Conservation (phyloP, 73 alveolate species). For the Paramecium primaurelia region DNA sequence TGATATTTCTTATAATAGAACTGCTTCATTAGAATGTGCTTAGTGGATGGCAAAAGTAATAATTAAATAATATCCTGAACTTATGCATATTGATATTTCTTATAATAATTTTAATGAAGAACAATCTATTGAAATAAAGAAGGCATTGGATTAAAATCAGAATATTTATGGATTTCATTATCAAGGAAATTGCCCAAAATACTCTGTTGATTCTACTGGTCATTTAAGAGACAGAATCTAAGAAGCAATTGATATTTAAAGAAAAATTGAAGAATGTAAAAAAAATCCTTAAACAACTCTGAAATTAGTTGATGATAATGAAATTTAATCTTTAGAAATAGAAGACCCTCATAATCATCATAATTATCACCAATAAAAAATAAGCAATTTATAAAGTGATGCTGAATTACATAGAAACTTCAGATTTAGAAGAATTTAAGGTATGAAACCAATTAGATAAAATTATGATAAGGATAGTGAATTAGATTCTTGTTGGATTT, state of each 20-base stretch:
- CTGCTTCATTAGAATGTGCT: conserved; percentile 47
- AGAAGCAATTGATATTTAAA: not conserved
- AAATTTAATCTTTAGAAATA: not conserved
- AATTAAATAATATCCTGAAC: conserved; percentile 18
- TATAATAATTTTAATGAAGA: conserved; percentile 34
- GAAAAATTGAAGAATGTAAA: conserved; percentile 22
- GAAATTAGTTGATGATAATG: conserved; percentile 33
- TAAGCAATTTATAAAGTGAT: not conserved
- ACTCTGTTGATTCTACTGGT: conserved; percentile 43
- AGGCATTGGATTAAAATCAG: conserved; percentile 10
- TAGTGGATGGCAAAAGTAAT: conserved; percentile 45
- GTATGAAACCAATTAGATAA: not conserved
- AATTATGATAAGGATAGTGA: not conserved
- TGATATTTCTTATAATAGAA: conserved; percentile 52
- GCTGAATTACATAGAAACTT: not conserved
- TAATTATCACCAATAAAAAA: not conserved
- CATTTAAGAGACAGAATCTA: conserved; percentile 14
- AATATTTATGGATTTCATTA: conserved; percentile 58
- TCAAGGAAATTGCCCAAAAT: conserved; percentile 47
- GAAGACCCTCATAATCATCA: not conserved
- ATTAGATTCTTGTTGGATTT: conserved; percentile 53
- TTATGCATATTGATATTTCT: conserved; percentile 57
- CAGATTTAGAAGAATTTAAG: conserved; percentile 6
- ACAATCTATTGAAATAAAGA: conserved; percentile 17
- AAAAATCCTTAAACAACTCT: not conserved